Evolutionary conservation across 768 basidiomycete genomes (phyloP).

Genomic region (Suillus subluteus): DNA sequence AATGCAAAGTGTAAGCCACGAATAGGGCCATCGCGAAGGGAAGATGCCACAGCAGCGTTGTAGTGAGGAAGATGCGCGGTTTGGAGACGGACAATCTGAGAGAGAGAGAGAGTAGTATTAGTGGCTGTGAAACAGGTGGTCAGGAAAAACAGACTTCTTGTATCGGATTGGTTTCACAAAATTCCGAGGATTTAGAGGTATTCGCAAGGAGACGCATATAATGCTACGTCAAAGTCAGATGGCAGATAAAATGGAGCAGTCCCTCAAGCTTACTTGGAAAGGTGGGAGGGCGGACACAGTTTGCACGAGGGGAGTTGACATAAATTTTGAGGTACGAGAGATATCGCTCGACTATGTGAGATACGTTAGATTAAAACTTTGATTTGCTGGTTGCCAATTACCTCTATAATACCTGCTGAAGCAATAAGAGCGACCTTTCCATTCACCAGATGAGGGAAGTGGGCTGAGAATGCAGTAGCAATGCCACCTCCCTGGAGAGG

Average conservation of each 20-base stretch:
- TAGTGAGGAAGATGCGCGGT: conserved; percentile 76
- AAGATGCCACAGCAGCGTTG: conserved; percentile 78
- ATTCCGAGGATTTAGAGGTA: conserved; percentile 25
- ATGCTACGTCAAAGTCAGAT: conserved; percentile 35
- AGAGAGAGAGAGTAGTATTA: not conserved
- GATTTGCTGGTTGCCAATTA: conserved; percentile 26
- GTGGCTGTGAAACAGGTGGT: not conserved
- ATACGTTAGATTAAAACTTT: not conserved
- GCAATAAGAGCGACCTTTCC: conserved; percentile 69
- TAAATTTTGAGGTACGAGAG: conserved; percentile 74
- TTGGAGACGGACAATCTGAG: conserved; percentile 74
- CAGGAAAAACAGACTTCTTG: conserved; percentile 41
- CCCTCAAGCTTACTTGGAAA: conserved; percentile 51
- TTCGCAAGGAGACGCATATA: conserved; percentile 57
- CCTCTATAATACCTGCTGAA: conserved; percentile 72
- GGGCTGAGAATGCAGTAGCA: conserved; percentile 67
- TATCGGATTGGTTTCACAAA: conserved; percentile 37
- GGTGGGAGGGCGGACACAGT: conserved; percentile 62
- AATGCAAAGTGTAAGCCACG: conserved; percentile 63
- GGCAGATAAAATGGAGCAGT: not conserved
- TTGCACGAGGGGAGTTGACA: conserved; percentile 79
- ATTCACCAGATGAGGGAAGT: conserved; percentile 74
- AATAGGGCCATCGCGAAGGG: conserved; percentile 71
- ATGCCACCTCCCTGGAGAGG: conserved; percentile 69
- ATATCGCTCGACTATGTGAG: conserved; percentile 57